Evolutionary conservation across 1,284 basidiomycete genomes (phyloP).

Genomic region (Ustilago hordei): DNA sequence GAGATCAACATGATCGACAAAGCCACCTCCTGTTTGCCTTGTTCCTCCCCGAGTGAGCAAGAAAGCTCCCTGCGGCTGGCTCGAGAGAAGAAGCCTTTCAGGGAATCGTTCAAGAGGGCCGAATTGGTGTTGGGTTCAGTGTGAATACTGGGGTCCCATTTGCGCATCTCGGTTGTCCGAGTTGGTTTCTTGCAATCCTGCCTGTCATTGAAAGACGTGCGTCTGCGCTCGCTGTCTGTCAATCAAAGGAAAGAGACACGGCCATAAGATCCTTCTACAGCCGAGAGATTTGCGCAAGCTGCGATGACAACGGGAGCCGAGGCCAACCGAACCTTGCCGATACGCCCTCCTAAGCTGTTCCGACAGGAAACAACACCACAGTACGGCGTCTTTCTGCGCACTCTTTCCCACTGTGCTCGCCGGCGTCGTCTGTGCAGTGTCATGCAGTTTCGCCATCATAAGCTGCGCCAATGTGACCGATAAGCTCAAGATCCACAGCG

Average conservation of each 20-base stretch:
- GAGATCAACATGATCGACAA: conserved; percentile 7
- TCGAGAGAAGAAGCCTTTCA: background rate
- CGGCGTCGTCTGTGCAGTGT: background rate
- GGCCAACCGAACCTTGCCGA: conserved; percentile 2
- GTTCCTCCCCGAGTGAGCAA: background rate
- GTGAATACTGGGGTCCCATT: conserved; percentile 1
- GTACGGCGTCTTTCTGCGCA: conserved; percentile 1
- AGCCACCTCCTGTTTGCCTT: background rate
- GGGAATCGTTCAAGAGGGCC: background rate
- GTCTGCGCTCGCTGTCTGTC: background rate
- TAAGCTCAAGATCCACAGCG: background rate
- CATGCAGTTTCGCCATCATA: background rate
- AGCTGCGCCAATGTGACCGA: background rate
- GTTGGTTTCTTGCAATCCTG: conserved; percentile 1
- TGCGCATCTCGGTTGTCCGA: background rate
- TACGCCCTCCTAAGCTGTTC: background rate
- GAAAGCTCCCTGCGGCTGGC: too few species aligned
- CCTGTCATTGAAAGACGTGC: background rate
- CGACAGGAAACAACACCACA: background rate
- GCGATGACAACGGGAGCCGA: background rate
- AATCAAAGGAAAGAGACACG: background rate
- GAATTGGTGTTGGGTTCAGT: background rate
- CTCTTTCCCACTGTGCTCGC: background rate
- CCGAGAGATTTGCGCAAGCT: background rate
- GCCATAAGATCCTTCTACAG: background rate